These are phyloP conservation scores for Speleostelium caveatum DNA, from an alignment of 78 protist genomes.

Conservation along the genomic window DNA sequence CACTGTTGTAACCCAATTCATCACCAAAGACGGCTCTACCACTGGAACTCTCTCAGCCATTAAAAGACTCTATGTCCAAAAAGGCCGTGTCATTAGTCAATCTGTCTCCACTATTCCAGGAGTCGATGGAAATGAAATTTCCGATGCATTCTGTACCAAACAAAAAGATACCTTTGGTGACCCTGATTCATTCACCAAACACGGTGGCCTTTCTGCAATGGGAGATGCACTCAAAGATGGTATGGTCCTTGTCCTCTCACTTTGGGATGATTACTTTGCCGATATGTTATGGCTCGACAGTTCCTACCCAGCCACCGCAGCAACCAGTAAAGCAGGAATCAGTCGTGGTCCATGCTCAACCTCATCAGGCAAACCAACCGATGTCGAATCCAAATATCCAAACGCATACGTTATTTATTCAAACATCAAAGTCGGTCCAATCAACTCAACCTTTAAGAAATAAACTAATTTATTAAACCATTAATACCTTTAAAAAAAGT, in stretches of 20 bases:
- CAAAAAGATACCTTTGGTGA: conserved; percentile 56
- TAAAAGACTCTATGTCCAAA: conserved; percentile 79
- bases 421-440: conserved; percentile 81
- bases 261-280: conserved; percentile 88
- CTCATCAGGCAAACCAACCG: conserved; percentile 77
- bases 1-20: conserved; percentile 88
- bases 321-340: conserved; percentile 65
- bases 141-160: conserved; percentile 68
- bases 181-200: conserved; percentile 61
- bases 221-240: conserved; percentile 80
- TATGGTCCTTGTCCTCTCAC: conserved; percentile 84
- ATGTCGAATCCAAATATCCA: conserved; percentile 76
- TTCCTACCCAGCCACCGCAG: conserved; percentile 42
- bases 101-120: conserved; percentile 23
- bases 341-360: conserved; percentile 85
- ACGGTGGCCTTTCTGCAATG: conserved; percentile 84
- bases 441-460: conserved; percentile 57
- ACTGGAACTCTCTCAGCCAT: conserved; percentile 77
- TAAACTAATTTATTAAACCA: too few species aligned
- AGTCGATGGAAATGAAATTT: conserved; percentile 32
- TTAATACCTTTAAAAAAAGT: too few species aligned
- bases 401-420: conserved; percentile 75
- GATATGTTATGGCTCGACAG: conserved; percentile 88
- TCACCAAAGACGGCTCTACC: conserved; percentile 81
- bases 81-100: conserved; percentile 60